Evolutionary conservation across 2,329 filamentous ascomycete genomes (phyloP).

Genomic region (Penicillium sp.): DNA sequence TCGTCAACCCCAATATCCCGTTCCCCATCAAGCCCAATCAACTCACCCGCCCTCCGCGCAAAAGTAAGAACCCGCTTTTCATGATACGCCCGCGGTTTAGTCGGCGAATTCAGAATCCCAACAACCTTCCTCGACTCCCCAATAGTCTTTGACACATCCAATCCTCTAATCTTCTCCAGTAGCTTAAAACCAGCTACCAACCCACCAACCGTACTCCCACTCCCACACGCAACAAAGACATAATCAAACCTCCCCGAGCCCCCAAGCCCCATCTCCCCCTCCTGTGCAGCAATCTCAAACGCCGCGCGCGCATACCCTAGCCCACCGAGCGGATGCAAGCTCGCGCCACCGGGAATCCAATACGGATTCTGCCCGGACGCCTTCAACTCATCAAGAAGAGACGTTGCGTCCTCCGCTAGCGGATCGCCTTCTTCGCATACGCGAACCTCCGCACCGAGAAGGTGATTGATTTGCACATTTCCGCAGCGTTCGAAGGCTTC

Average conservation of each 20-base stretch:
- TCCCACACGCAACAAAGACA: conserved; percentile 38
- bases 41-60: conserved; percentile 24
- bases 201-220: conserved; percentile 37
- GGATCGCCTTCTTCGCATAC: conserved; percentile 57
- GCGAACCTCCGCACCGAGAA: conserved; percentile 46
- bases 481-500: conserved; percentile 23
- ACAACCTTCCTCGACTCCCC: conserved; percentile 25
- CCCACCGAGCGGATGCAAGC: conserved; percentile 33
- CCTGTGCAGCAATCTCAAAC: conserved; percentile 33
- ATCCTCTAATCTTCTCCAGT: conserved; percentile 22
- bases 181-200: conserved; percentile 37
- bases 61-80: conserved; percentile 31
- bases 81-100: conserved; percentile 29
- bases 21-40: conserved; percentile 31
- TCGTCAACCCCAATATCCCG: conserved; percentile 29
- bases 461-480: conserved; percentile 30
- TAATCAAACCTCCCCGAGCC: conserved; percentile 32
- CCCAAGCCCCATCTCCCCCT: conserved; percentile 15
- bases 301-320: conserved; percentile 36
- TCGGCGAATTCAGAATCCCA: conserved; percentile 35
- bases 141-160: not conserved
- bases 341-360: conserved; percentile 39
- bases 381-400: conserved; percentile 26
- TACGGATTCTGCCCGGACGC: conserved; percentile 25
- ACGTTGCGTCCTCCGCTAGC: conserved; percentile 16